Evolutionary conservation across 139 green algal genomes (phyloP).

Genomic region (Raphidocelis subcapitata): DNA sequence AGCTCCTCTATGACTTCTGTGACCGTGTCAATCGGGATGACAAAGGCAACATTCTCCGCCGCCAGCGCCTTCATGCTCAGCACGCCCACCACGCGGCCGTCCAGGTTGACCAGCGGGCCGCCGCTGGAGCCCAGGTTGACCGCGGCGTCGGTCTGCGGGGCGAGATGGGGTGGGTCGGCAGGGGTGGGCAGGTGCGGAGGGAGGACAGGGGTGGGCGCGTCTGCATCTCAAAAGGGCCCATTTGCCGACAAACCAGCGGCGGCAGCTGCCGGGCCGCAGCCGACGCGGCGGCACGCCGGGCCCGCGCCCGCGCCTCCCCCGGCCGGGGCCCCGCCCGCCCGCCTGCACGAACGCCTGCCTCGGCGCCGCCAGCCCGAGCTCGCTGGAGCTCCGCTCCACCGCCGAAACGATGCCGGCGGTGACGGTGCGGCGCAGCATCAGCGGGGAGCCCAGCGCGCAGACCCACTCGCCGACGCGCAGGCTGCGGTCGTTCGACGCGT

Average conservation of each 20-base stretch:
- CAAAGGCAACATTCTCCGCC: conserved; percentile 76
- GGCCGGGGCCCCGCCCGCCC: neutral
- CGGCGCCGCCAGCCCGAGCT: conserved; percentile 64
- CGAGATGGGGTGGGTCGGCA: no score
- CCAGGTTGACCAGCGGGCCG: conserved; percentile 71
- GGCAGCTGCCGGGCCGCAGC: neutral
- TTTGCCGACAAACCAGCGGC: neutral
- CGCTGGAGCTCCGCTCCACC: conserved; percentile 68
- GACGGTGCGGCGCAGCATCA: conserved; percentile 74
- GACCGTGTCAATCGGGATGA: conserved; percentile 73
- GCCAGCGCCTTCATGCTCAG: conserved; percentile 66
- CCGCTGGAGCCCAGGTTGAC: conserved; percentile 49
- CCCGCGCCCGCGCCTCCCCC: neutral
- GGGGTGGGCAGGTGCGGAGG: no score
- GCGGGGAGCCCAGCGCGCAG: conserved; percentile 70
- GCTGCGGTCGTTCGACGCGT: no score
- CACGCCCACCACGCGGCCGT: conserved; percentile 74
- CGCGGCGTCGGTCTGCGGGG: conserved; percentile 31
- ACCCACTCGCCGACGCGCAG: conserved; percentile 78
- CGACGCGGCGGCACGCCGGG: neutral
- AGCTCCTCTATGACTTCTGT: conserved; percentile 56
- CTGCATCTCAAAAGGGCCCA: neutral
- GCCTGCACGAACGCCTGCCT: conserved; percentile 75
- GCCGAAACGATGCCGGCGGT: conserved; percentile 72
- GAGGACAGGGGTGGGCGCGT: neutral